A percentile compares a stretch with the other conserved stretches of the same genome.
These are phyloP conservation scores for Pontederia crassipes DNA, from an alignment of 176 grass and related monocot genomes.

Conservation along the genomic window DNA sequence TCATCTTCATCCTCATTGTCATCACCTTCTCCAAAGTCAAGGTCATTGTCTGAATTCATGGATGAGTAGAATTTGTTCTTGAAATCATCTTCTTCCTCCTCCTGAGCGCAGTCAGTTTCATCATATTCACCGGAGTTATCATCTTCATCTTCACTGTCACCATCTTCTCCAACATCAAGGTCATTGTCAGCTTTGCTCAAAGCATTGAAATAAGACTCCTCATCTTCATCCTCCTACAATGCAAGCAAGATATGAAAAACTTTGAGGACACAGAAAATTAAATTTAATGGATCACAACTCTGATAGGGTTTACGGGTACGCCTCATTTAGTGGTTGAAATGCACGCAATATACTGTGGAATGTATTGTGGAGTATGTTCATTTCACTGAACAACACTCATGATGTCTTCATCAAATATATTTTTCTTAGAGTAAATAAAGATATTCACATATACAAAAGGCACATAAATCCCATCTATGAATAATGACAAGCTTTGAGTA, in stretches of 20 bases:
- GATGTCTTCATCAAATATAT: too few species aligned
- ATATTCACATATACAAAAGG: neutral
- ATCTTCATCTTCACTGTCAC: neutral
- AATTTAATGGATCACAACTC: neutral
- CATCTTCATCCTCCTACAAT: constrained; percentile 12
- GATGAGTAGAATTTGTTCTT: neutral
- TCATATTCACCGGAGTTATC: neutral
- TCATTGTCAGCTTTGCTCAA: neutral
- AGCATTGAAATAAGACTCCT: neutral
- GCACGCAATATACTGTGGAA: too few species aligned
- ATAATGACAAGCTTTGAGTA: neutral
- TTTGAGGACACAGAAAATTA: neutral
- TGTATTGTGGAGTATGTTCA: too few species aligned
- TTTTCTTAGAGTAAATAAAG: too few species aligned
- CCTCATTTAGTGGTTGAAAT: neutral
- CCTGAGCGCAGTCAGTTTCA: neutral
- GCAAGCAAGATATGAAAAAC: neutral
- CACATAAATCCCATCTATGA: neutral
- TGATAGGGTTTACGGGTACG: too few species aligned
- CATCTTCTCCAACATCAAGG: too few species aligned
- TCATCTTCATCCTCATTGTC: neutral
- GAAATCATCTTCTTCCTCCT: neutral
- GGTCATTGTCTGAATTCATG: neutral
- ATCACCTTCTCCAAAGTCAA: too few species aligned
- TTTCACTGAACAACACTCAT: too few species aligned